Evolutionary conservation across 148 eudicot genomes (phyloP), one percentile per base, ranked within the genome.

Genomic region (Vaccinium corymbosum): DNA sequence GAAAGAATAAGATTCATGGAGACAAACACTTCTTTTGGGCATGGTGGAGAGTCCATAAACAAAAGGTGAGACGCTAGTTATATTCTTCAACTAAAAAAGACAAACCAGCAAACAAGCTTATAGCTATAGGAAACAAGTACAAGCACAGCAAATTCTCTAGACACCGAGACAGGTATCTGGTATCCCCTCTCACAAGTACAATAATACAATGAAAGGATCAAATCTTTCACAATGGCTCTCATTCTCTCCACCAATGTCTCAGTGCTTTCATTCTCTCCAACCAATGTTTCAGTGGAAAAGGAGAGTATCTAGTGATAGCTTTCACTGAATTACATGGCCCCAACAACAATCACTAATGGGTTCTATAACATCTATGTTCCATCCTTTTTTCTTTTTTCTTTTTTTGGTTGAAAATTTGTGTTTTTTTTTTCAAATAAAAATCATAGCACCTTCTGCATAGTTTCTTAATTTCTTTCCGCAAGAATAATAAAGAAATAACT

Each of bases 11-110:
- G 84, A 82, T 86, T 78, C 87, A 78, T 66, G 79, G 51, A 78
- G 73, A 71, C 68, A 78, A 86, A 29, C 71, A 78, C 83, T 74
- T 82, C 83, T 85, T 85, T 85, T 51, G 61, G 82, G 72, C 78
- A 81, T 84, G 89, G 87, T 84, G 89, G 87, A 84, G 78, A 87
- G 70, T 72, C 85, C 86, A 87, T 72, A 76, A 74, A 35, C 35
- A 76, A 84, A 86, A 84, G 27, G 32, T 8, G 68, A 38, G 38
- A 46, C 50, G 79, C 72, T 79, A 61, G 76, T 66, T 66, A 66
- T 25, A 66, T 86, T 83, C 84, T 70, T 77, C 64, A 81, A 81
- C 76, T 52, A 68, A 82, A 78, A 73, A 76, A 72, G 59, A 56
- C 76, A 76, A 35, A 55, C 76, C 22, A 76, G 62, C 52, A 35